Evolutionary conservation across 75 land plant species (phyloP), one percentile per base, ranked within the genome.

Genomic region (Selaginella moellendorffii): DNA sequence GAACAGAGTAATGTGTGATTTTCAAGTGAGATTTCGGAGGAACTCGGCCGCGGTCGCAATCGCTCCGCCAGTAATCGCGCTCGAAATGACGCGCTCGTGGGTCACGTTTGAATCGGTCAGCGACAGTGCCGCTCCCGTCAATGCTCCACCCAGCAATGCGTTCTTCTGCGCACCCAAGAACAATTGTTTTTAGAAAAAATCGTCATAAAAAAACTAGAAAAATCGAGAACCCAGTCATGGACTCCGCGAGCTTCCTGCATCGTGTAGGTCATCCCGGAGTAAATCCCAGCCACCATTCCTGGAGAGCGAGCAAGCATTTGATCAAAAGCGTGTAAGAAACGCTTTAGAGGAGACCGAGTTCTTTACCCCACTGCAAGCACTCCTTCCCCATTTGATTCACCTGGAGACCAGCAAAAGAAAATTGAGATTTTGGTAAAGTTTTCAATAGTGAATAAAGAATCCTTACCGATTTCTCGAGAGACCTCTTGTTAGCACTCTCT

Each of bases 11-110:
- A n/a, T n/a, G n/a, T n/a, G n/a, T n/a, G n/a, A n/a, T 36, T 36
- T 36, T 36, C 12, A 66, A 36, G 71, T 62, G 53, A 76, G 69
- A 30, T 52, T 77, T 29, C 79, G 66, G 24, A 77, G 36, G 10
- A 77, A 63, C 63, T 77, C 79, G 21, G 79, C 77, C 1, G 78
- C 78, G 0, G 79, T 77, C 18, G 79, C 78, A 65, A 77, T 31
- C 21, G 79, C 72, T 27, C 68, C 79, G 0, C 79, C 77, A 1
- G 77, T 77, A 28, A 77, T 77, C 2, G 79, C 72, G 17, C 79
- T 66, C 0, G 58, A 53, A 21, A 77, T 31, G 12, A 77, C 62
- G 0, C 68, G 78, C 26, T 74, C 79, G 28, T 54, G 73, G 29
- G 72, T 30, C 30, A 56, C 52, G 28, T 77, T 77, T 17, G 77